Evolutionary conservation across 768 basidiomycete species (phyloP), one percentile per base, ranked within the genome.

Genomic region (Boletus vermiculosoides): DNA sequence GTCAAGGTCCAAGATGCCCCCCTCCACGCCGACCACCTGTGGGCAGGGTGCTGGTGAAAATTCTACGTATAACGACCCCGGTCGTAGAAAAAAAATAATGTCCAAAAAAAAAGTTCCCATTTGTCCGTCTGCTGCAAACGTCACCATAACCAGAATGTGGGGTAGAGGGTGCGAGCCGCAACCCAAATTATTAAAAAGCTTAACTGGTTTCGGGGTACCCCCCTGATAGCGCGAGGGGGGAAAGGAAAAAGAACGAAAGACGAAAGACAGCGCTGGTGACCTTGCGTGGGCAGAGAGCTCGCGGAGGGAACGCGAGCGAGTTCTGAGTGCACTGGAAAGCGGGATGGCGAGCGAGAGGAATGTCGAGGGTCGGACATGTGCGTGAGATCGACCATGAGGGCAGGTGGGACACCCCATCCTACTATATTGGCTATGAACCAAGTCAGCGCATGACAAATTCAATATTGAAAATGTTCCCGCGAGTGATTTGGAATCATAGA

Each of bases 341-440:
- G 18, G 15, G 30, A 52, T 18, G 13, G 15, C 45, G 30, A 58
- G 45, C n/a, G 33, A 50, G 45, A 6, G 2, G 39, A 18, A 48
- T 13, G 50, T 16, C 13, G 30, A 20, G 34, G 16, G 48, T 28
- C 15, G 41, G 62, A 54, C 30, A 33, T 31, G 7, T 52, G 58
- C 54, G 4, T 47, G 59, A 55, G 31, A 62, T 47, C 49, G 36
- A 18, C 57, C 49, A 57, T 30, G 48, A 61, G 25, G 42, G 60
- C 63, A 30, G 25, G 60, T 63, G 61, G 69, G 76, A 77, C 79
- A 70, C 79, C 73, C 76, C 65, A 53, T 31, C 66, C 74, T 74
- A 77, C 78, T 78, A 79, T 80, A 76, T 78, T 75, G 78, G 76
- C 81, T 82, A 83, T 83, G 82, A 83, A 82, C 80, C 81, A 73